phyloP scores from a whole-genome alignment of 108 stramenopile genomes.

The Poteriospumella lacustris region DNA sequence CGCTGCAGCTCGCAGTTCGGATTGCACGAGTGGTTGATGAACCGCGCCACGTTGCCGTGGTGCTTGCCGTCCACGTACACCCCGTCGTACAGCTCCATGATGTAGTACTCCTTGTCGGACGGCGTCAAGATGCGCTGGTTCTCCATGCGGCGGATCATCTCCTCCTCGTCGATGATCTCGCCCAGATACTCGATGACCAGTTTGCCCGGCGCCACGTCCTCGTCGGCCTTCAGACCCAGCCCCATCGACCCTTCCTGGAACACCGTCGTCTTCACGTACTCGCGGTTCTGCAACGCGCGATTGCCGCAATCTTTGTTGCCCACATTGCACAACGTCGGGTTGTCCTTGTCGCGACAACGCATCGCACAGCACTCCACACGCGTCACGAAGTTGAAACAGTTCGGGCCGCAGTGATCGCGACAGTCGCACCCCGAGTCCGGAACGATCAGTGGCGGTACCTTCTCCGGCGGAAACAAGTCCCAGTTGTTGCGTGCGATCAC shows the following conservation, averaged over 20 bases:
- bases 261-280: constrained; percentile 64
- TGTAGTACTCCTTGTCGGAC: constrained; percentile 84
- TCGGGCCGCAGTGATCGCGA: constrained; percentile 59
- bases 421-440: constrained; percentile 23
- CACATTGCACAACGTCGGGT: constrained; percentile 67
- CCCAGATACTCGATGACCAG: constrained; percentile 83
- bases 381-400: constrained; percentile 70
- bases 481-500: constrained; percentile 26
- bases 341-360: constrained; percentile 36
- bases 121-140: constrained; percentile 70
- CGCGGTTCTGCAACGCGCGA: constrained; percentile 59
- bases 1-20: constrained; percentile 78
- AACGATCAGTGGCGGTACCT: constrained; percentile 61
- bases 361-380: constrained; percentile 71
- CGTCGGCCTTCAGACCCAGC: constrained; percentile 73
- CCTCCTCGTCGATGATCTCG: constrained; percentile 72
- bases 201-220: constrained; percentile 60
- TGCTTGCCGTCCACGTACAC: constrained; percentile 82
- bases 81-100: constrained; percentile 74
- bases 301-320: constrained; percentile 71
- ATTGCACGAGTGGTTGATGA: constrained; percentile 90
- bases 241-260: constrained; percentile 74
- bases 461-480: constrained; percentile 66
- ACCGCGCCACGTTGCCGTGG: constrained; percentile 72
- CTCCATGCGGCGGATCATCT: constrained; percentile 63